Evolutionary conservation across 352 stramenopile genomes (phyloP).

Genomic region (Globisporangium recalcitrans): DNA sequence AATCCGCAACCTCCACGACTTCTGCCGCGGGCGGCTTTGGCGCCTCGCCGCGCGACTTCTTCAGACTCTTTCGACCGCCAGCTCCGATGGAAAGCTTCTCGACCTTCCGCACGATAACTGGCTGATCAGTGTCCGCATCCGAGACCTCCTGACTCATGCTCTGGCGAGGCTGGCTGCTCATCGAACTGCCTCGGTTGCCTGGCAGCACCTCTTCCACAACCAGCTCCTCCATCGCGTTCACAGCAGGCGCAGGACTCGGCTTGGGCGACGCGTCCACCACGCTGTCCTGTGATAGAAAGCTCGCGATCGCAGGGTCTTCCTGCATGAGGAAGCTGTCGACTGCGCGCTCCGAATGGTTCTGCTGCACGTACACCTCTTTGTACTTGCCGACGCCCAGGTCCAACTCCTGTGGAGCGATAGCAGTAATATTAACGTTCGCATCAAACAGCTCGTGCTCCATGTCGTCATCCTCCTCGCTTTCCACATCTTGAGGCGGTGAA

Average conservation of each 20-base stretch:
- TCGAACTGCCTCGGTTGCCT: constrained; percentile 20
- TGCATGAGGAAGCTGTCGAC: constrained; percentile 46
- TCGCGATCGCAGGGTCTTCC: constrained; percentile 18
- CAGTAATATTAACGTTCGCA: constrained; percentile 15
- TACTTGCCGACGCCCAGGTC: constrained; percentile 59
- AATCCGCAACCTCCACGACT: constrained; percentile 20
- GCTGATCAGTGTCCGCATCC: constrained; percentile 22
- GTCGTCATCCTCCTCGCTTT: constrained; percentile 20
- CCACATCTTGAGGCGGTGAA: constrained; percentile 11
- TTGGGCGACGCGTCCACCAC: neutral
- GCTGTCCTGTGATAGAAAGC: constrained; percentile 14
- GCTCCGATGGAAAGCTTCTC: constrained; percentile 37
- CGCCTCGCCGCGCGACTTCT: constrained; percentile 11
- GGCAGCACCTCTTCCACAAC: constrained; percentile 50
- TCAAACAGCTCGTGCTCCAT: constrained; percentile 29
- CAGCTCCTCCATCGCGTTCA: constrained; percentile 32
- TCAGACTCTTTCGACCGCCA: constrained; percentile 30
- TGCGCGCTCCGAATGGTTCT: constrained; percentile 33
- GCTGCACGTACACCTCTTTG: constrained; percentile 28
- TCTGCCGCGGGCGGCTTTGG: constrained; percentile 17
- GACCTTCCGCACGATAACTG: constrained; percentile 44
- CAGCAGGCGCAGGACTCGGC: neutral
- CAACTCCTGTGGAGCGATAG: constrained; percentile 26
- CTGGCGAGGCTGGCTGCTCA: constrained; percentile 18
- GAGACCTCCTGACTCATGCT: constrained; percentile 13